Evolutionary conservation across 495 filamentous ascomycete genomes (phyloP).

Genomic region (Aspergillus asperescens): DNA sequence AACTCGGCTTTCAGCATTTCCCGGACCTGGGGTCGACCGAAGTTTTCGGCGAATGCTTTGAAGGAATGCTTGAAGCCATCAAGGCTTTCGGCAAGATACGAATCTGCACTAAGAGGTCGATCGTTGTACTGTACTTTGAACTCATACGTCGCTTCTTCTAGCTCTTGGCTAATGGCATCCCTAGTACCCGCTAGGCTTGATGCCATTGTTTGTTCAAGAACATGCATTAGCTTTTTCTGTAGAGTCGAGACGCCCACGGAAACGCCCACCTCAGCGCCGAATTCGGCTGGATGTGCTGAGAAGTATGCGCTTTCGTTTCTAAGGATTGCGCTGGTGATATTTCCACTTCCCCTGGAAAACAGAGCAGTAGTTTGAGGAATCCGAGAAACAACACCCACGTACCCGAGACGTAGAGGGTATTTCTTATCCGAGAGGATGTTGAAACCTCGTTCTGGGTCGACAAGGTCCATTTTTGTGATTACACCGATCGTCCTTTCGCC

Average conservation of each 20-base stretch:
- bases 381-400: constrained; percentile 89
- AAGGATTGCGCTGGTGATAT: constrained; percentile 73
- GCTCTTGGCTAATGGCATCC: constrained; percentile 88
- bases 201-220: constrained; percentile 96
- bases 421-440: constrained; percentile 79
- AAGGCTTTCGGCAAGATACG: constrained; percentile 89
- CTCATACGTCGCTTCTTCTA: constrained; percentile 96
- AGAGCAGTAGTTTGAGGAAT: constrained; percentile 69
- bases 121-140: constrained; percentile 99
- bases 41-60: constrained; percentile 82
- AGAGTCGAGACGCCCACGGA: constrained; percentile 79
- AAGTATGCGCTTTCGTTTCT: constrained; percentile 90
- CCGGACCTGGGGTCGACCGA: constrained; percentile 83
- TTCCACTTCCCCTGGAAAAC: constrained; percentile 78
- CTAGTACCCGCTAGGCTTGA: constrained; percentile 79
- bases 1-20: constrained; percentile 87
- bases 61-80: constrained; percentile 98
- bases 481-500: constrained; percentile 97
- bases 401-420: constrained; percentile 92
- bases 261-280: constrained; percentile 64
- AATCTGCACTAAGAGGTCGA: constrained; percentile 86
- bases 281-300: constrained; percentile 73
- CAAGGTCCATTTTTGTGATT: constrained; percentile 98
- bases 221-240: constrained; percentile 92
- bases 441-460: constrained; percentile 74